Evolutionary conservation across 208 protist genomes (phyloP).

Genomic region (Trypanosoma scelopori): DNA sequence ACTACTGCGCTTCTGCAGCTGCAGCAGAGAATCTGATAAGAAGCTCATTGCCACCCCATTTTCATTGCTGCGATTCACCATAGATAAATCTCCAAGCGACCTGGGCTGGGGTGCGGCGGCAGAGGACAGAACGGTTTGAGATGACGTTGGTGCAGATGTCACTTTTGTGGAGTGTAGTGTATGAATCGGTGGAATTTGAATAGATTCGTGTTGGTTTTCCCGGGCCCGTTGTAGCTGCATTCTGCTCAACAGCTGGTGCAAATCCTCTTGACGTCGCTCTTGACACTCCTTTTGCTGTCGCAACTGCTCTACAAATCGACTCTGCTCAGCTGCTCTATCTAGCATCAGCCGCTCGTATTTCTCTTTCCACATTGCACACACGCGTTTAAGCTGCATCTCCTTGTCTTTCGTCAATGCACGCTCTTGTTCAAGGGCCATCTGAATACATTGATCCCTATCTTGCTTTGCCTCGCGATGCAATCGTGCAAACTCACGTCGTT

Average conservation of each 20-base stretch:
- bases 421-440: constrained; percentile 18
- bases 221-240: not conserved
- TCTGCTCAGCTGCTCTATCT: not conserved
- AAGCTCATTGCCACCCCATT: too few relatives aligned
- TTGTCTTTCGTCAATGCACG: constrained; percentile 25
- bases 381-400: constrained; percentile 16
- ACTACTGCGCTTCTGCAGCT: not conserved
- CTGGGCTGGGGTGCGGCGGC: not conserved
- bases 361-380: constrained; percentile 26
- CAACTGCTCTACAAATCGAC: not conserved
- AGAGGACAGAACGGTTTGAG: too few relatives aligned
- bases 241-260: constrained; percentile 8
- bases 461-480: constrained; percentile 23
- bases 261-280: constrained; percentile 8
- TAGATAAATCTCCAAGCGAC: too few relatives aligned
- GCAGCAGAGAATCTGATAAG: not conserved
- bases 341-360: constrained; percentile 10
- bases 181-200: not conserved
- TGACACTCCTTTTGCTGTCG: not conserved
- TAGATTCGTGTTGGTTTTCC: not conserved
- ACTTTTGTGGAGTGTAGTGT: not conserved
- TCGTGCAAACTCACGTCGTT: constrained; percentile 38
- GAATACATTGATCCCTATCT: constrained; percentile 14
- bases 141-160: not conserved
- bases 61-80: too few relatives aligned